Percentiles rank a stretch among this genome's conserved stretches.
These are phyloP conservation scores for Amesomyces nigricolor DNA, from an alignment of 2,329 filamentous ascomycete species.

Conservation along the genomic window DNA sequence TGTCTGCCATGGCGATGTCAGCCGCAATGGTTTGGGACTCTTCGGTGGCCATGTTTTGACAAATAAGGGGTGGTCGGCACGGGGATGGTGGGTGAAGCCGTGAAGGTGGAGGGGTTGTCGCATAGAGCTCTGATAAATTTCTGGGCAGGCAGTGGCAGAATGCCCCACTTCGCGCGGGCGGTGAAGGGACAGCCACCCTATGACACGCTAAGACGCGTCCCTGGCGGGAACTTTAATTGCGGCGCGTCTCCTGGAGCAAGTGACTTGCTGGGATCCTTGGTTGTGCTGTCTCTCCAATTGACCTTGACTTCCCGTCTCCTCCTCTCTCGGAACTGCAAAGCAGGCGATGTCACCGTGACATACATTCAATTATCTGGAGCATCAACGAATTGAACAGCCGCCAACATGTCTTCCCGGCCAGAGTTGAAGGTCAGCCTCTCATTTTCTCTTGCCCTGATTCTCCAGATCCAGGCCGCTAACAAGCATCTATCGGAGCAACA, in stretches of 20 bases:
- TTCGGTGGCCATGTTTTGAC: conserved; percentile 5
- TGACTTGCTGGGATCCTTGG: neutral
- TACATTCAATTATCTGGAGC: neutral
- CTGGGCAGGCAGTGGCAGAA: conserved; percentile 4
- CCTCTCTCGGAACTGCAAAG: neutral
- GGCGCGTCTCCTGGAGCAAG: conserved; percentile 16
- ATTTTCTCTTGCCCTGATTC: neutral
- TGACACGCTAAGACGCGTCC: conserved; percentile 17
- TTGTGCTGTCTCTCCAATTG: neutral
- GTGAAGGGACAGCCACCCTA: neutral
- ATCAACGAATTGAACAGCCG: neutral
- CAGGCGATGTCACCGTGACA: conserved; percentile 7
- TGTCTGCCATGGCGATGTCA: conserved; percentile 13
- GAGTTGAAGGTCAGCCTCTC: conserved; percentile 56
- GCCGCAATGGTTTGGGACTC: neutral
- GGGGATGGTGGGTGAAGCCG: neutral
- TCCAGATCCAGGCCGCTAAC: conserved; percentile 14
- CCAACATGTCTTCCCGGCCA: conserved; percentile 63
- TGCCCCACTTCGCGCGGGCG: conserved; percentile 8
- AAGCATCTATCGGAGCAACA: conserved; percentile 30
- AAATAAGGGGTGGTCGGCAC: neutral
- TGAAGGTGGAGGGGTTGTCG: neutral
- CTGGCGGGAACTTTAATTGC: conserved; percentile 13
- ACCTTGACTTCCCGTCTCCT: neutral
- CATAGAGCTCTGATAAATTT: neutral